These are phyloP conservation scores for Candida corydali DNA, from an alignment of 805 yeast genomes.

Conservation along the genomic window DNA sequence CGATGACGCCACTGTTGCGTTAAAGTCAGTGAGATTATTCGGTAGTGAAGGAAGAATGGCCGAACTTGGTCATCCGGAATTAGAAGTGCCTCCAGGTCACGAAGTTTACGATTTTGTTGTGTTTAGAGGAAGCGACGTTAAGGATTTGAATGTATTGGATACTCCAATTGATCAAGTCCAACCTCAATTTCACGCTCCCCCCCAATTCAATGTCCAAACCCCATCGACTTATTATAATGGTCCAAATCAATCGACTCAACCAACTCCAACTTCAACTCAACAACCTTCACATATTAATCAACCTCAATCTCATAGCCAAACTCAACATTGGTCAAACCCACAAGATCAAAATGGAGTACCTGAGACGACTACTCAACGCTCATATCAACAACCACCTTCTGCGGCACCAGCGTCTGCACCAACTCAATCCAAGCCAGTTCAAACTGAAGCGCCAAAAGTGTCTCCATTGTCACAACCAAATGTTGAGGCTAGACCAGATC, in stretches of 20 bases:
- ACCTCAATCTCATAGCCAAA: too few relatives aligned
- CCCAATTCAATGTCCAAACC: constrained; percentile 26
- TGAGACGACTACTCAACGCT: constrained; percentile 10
- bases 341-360: constrained; percentile 2
- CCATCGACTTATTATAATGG: constrained; percentile 14
- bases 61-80: constrained; percentile 50
- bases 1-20: constrained; percentile 83
- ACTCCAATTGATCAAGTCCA: constrained; percentile 59
- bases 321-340: background rate
- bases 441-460: background rate
- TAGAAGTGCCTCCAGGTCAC: constrained; percentile 68
- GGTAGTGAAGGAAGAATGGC: constrained; percentile 90
- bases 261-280: constrained; percentile 10
- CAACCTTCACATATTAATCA: too few relatives aligned
- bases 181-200: constrained; percentile 39
- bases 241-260: constrained; percentile 11
- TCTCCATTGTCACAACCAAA: constrained; percentile 3
- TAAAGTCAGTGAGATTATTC: constrained; percentile 71
- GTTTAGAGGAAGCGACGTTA: constrained; percentile 89
- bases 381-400: background rate
- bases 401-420: constrained; percentile 11
- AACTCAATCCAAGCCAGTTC: constrained; percentile 1
- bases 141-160: constrained; percentile 82
- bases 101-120: constrained; percentile 72
- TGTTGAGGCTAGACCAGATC: constrained; percentile 5